These are phyloP conservation scores for Chionographis japonica DNA, from an alignment of 106 monocot genomes.

Conservation along the genomic window DNA sequence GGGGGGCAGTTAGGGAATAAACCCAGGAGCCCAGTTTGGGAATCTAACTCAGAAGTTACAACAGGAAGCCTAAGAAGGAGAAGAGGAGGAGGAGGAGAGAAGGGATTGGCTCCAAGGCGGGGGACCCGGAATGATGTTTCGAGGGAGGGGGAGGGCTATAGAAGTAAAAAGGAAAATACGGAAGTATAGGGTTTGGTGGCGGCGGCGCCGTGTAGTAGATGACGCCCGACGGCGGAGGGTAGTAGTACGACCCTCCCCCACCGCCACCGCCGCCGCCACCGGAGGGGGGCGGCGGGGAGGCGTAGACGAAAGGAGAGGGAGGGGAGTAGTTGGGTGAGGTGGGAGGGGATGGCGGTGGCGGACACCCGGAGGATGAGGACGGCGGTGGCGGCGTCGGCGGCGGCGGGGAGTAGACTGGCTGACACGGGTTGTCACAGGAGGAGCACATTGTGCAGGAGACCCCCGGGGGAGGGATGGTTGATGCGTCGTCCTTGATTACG, in stretches of 20 bases:
- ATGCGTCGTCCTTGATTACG: not conserved
- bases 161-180: conserved; percentile 21
- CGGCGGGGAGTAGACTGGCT: conserved; percentile 13
- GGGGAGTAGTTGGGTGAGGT: not conserved
- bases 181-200: conserved; percentile 24
- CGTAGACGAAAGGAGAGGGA: conserved; percentile 2
- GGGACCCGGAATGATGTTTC: not conserved
- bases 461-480: not conserved
- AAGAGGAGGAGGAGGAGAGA: not conserved
- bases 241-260: conserved; percentile 2
- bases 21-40: no score
- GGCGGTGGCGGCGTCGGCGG: conserved; percentile 13
- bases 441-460: conserved; percentile 20
- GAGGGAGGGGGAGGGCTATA: conserved; percentile 10
- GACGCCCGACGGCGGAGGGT: conserved; percentile 1
- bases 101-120: not conserved
- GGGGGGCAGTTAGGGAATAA: no score
- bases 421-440: conserved; percentile 27
- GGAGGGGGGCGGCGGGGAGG: conserved; percentile 5
- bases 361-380: not conserved
- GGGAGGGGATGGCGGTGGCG: conserved; percentile 9
- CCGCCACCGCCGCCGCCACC: not conserved
- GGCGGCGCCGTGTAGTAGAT: conserved; percentile 8
- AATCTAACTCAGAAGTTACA: no score
- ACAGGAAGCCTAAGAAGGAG: no score